Conservation (phyloP, 1,284 basidiomycete species). For the Xerocomus nothofagi region DNA sequence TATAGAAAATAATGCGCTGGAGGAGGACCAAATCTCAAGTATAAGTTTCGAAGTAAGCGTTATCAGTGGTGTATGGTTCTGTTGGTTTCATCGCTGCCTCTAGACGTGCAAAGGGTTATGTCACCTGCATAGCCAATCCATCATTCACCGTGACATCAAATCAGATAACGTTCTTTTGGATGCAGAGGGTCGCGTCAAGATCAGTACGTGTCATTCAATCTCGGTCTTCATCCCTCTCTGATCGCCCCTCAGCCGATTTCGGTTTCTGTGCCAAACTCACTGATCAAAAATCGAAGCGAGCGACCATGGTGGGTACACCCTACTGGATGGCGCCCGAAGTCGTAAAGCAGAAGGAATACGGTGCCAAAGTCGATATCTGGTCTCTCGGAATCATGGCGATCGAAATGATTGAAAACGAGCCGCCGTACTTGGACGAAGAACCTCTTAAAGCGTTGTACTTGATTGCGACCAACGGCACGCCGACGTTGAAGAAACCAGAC, state of each 20-base stretch:
- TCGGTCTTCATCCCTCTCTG: constrained; percentile 3
- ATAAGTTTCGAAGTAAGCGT: constrained; percentile 85
- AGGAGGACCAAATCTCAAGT: constrained; percentile 95
- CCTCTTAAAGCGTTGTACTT: constrained; percentile 96
- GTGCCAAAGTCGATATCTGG: constrained; percentile 99
- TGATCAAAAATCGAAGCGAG: constrained; percentile 97
- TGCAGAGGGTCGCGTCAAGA: constrained; percentile 91
- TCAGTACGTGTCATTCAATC: constrained; percentile 64
- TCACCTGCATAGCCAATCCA: constrained; percentile 90
- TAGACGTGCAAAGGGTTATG: constrained; percentile 95
- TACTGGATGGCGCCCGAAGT: constrained; percentile 99
- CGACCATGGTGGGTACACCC: constrained; percentile 98
- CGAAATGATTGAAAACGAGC: constrained; percentile 99
- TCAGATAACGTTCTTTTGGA: constrained; percentile 96
- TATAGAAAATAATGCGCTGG: constrained; percentile 95
- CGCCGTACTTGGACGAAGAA: constrained; percentile 97
- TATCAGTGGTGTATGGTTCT: background rate
- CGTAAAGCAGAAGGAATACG: constrained; percentile 99
- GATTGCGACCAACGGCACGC: constrained; percentile 98
- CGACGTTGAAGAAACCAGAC: constrained; percentile 96
- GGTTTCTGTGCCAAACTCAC: constrained; percentile 98
- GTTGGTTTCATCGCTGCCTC: constrained; percentile 6
- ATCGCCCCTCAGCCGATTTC: constrained; percentile 76
- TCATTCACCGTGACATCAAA: constrained; percentile 99
- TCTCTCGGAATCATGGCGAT: constrained; percentile 99